Conservation (phyloP, 2,329 filamentous ascomycete genomes). For the Pseudocercospora crystallina region DNA sequence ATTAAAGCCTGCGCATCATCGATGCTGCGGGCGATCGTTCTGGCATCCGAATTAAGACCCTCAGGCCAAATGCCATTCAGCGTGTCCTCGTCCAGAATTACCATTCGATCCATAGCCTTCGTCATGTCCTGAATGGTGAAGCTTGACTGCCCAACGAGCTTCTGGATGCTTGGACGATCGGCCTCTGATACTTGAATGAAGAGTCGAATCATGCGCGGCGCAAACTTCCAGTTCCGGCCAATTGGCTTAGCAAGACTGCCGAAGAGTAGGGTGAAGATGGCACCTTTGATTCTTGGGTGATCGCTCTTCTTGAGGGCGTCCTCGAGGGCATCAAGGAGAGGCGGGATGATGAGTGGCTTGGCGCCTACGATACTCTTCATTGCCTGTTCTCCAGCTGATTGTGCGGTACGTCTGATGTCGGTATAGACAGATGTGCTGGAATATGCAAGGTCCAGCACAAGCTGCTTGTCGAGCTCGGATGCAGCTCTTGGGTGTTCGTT, state of each 20-base stretch:
- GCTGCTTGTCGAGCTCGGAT: slow-evolving; percentile 80
- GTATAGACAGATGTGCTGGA: slow-evolving; percentile 91
- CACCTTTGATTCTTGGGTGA: slow-evolving; percentile 90
- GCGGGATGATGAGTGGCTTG: slow-evolving; percentile 82
- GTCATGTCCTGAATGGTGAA: slow-evolving; percentile 92
- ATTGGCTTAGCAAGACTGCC: slow-evolving; percentile 86
- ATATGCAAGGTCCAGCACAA: slow-evolving; percentile 83
- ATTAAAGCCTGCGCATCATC: slow-evolving; percentile 64
- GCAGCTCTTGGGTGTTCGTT: slow-evolving; percentile 86
- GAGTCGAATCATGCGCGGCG: slow-evolving; percentile 81
- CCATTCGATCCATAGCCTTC: slow-evolving; percentile 80
- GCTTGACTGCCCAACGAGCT: slow-evolving; percentile 74
- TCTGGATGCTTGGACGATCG: slow-evolving; percentile 93
- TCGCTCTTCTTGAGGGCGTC: slow-evolving; percentile 77
- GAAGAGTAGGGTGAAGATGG: slow-evolving; percentile 85
- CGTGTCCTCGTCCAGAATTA: slow-evolving; percentile 71
- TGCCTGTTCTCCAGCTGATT: slow-evolving; percentile 88
- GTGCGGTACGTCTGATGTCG: slow-evolving; percentile 90
- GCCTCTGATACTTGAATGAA: slow-evolving; percentile 89
- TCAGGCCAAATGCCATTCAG: slow-evolving; percentile 70
- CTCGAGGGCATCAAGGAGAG: slow-evolving; percentile 76
- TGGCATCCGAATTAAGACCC: slow-evolving; percentile 29
- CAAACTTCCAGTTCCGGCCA: slow-evolving; percentile 90
- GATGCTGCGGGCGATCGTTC: slow-evolving; percentile 34
- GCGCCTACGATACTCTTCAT: slow-evolving; percentile 88